Percentiles rank a stretch among this genome's conserved stretches.
Conservation (phyloP, 1,139 yeast genomes). For the Zygosaccharomyces sapae region DNA sequence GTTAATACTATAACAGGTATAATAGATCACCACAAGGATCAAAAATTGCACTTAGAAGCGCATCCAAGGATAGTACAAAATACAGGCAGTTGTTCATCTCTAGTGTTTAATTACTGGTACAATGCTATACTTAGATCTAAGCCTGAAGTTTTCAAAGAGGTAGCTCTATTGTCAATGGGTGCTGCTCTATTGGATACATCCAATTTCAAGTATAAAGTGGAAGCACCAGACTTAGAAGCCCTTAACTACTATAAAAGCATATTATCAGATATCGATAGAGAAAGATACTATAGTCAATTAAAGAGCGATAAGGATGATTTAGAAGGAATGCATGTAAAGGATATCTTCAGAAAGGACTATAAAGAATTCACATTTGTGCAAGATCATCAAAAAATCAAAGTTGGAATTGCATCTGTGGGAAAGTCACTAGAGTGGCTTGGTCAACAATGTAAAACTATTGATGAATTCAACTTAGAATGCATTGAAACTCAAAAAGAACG, state of each 20-base stretch:
- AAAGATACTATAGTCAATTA: slow-evolving; percentile 41
- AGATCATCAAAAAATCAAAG: slow-evolving; percentile 33
- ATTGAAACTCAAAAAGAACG: slow-evolving; percentile 39
- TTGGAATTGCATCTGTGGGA: slow-evolving; percentile 78
- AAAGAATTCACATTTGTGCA: slow-evolving; percentile 56
- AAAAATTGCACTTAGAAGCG: slow-evolving; percentile 42
- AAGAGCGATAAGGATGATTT: slow-evolving; percentile 60
- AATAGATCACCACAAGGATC: slow-evolving; percentile 87
- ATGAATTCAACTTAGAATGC: slow-evolving; percentile 43
- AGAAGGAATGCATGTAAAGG: slow-evolving; percentile 52
- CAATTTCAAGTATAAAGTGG: slow-evolving; percentile 56
- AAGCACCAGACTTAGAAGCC: slow-evolving; percentile 50
- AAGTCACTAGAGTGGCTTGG: slow-evolving; percentile 59
- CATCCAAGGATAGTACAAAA: slow-evolving; percentile 57
- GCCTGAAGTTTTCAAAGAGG: slow-evolving; percentile 32
- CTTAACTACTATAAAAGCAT: slow-evolving; percentile 38
- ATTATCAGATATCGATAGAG: slow-evolving; percentile 20
- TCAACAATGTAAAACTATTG: slow-evolving; percentile 32
- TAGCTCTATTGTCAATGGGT: slow-evolving; percentile 51
- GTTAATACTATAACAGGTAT: slow-evolving; percentile 50
- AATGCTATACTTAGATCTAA: slow-evolving; percentile 29
- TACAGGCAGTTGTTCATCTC: slow-evolving; percentile 75
- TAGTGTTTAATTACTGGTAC: slow-evolving; percentile 64
- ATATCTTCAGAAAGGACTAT: slow-evolving; percentile 75
- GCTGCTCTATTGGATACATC: slow-evolving; percentile 74